phyloP scores from a whole-genome alignment of 2,329 filamentous ascomycete genomes.

The Penicillium sp. region DNA sequence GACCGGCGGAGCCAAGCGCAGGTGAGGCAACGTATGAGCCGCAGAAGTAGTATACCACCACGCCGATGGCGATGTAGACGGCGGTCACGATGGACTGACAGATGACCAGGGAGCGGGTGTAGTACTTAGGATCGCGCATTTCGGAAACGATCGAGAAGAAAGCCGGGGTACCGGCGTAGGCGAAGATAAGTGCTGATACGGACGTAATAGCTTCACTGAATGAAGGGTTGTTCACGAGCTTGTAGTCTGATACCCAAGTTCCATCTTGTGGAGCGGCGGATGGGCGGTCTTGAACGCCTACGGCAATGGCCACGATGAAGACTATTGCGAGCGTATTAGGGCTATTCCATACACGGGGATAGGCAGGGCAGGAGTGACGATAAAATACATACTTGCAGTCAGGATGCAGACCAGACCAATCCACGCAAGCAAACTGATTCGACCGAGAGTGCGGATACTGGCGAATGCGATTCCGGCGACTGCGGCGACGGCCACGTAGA shows the following conservation, averaged over 20 bases:
- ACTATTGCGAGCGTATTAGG: constrained; percentile 11
- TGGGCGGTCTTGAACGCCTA: constrained; percentile 37
- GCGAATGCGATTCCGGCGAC: constrained; percentile 21
- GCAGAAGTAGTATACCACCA: constrained; percentile 46
- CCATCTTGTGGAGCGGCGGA: constrained; percentile 30
- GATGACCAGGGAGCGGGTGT: constrained; percentile 28
- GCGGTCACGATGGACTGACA: constrained; percentile 32
- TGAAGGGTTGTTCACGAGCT: constrained; percentile 19
- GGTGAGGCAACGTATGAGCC: constrained; percentile 46
- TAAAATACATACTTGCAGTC: constrained; percentile 19
- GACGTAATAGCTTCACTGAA: constrained; percentile 26
- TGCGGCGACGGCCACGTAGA: constrained; percentile 24
- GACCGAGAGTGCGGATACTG: constrained; percentile 36
- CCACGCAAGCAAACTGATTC: constrained; percentile 37
- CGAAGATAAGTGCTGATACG: constrained; percentile 22
- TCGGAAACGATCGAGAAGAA: constrained; percentile 37
- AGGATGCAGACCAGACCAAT: constrained; percentile 22
- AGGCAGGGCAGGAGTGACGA: constrained; percentile 6
- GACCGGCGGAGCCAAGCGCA: constrained; percentile 44
- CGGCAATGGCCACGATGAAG: constrained; percentile 26
- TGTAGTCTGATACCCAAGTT: constrained; percentile 28
- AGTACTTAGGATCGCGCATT: constrained; percentile 35
- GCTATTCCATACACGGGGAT: background rate
- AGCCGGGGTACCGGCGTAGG: constrained; percentile 21
- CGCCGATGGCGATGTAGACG: constrained; percentile 34